A percentile compares a stretch with the other conserved stretches of the same genome.
phyloP scores from a whole-genome alignment of 495 filamentous ascomycete species.

The Margaritispora aquatica region DNA sequence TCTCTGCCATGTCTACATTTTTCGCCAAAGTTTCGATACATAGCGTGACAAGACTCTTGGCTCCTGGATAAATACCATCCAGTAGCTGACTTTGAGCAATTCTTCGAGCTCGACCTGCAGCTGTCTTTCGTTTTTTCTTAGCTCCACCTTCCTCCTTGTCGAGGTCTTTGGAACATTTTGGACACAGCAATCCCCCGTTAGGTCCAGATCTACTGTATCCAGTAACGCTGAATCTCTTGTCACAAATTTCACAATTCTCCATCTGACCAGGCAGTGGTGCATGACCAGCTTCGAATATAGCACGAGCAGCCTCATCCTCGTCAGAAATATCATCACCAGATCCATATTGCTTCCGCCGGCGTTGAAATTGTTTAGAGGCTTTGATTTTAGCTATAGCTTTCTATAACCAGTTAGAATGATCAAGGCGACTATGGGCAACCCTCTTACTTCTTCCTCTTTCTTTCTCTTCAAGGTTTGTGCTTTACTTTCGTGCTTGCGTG shows the following conservation, averaged over 20 bases:
- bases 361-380: slow-evolving; percentile 61
- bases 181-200: slow-evolving; percentile 77
- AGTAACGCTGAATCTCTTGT: slow-evolving; percentile 89
- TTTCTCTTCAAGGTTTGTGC: slow-evolving; percentile 25
- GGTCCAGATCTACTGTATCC: slow-evolving; percentile 80
- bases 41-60: slow-evolving; percentile 65
- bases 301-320: slow-evolving; percentile 41
- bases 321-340: slow-evolving; percentile 41
- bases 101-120: slow-evolving; percentile 48
- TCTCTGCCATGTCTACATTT: slow-evolving; percentile 75
- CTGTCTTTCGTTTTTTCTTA: slow-evolving; percentile 48
- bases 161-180: slow-evolving; percentile 75
- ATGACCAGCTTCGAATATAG: slow-evolving; percentile 52
- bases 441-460: slow-evolving; percentile 28
- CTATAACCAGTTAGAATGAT: slow-evolving; percentile 32
- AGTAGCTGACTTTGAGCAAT: slow-evolving; percentile 72
- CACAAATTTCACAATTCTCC: slow-evolving; percentile 80
- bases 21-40: slow-evolving; percentile 82
- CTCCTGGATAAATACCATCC: slow-evolving; percentile 69
- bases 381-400: slow-evolving; percentile 71
- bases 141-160: slow-evolving; percentile 54
- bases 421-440: too few relatives aligned
- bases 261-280: slow-evolving; percentile 77
- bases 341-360: slow-evolving; percentile 29
- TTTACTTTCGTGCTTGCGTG: slow-evolving; percentile 20